Evolutionary conservation across 2,329 filamentous ascomycete genomes (phyloP), one percentile per base, ranked within the genome.

Genomic region (Fusarium cicatricum): DNA sequence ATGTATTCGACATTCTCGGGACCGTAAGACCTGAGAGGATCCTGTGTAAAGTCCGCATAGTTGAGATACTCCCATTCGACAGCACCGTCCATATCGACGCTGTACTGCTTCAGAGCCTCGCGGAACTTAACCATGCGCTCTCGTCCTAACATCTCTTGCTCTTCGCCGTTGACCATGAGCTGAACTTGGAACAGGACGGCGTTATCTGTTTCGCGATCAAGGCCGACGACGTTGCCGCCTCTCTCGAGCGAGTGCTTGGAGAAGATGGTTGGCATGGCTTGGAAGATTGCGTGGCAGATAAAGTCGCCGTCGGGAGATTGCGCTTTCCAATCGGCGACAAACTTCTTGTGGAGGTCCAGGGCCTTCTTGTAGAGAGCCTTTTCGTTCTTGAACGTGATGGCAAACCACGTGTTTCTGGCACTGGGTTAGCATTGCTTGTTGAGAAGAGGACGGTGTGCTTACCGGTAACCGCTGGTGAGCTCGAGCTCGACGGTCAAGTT

Each of bases 321-420:
- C 12, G 39, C 52, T 19, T 55, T 55, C 42, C 42, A 45, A n/a
- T 57, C 49, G 4, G 12, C 29, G 19, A 60, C 49, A 11, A 60
- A 53, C 17, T 55, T 15, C 28, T 32, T 34, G 29, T 51, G 58
- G 1, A 47, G 36, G 3, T 50, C 32, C 4, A 50, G 32, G 16
- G 50, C 44, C 23, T 57, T 49, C 29, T 31, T 39, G 38, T 46
- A 47, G 8, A 54, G 38, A 9, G 23, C 29, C 1, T 11, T 16
- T 5, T 54, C 49, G 45, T 60, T 60, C 41, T 54, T 54, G 41
- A 53, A 54, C 9, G 49, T 51, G 19, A 48, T 21, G 29, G 53
- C 45, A 16, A 60, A 51, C 37, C 46, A 50, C 12, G 45, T 36
- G 23, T 57, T 51, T 19, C 52, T 55, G 11, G 4, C 4, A 5